Percentiles rank a stretch among this genome's conserved stretches.
phyloP scores from a whole-genome alignment of 495 filamentous ascomycete species.

The Chaetomium fimeti region DNA sequence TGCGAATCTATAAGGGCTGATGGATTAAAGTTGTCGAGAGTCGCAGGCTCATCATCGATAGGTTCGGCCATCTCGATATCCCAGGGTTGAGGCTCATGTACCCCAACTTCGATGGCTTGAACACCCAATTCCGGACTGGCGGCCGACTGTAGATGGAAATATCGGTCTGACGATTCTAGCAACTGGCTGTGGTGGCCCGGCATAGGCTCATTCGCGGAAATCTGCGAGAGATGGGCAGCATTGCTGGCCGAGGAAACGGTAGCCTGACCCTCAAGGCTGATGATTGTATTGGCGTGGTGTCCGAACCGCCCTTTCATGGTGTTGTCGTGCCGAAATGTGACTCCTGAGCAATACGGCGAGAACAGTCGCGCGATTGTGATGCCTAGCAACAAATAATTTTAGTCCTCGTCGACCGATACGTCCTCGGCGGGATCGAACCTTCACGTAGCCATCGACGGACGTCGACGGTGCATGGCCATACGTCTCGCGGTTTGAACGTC shows the following conservation, averaged over 20 bases:
- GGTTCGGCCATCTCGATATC: not conserved
- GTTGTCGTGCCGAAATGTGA: constrained; percentile 63
- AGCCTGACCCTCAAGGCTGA: constrained; percentile 25
- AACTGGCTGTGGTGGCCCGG: not conserved
- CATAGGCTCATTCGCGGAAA: not conserved
- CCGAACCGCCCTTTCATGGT: constrained; percentile 49
- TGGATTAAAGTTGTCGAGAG: constrained; percentile 6
- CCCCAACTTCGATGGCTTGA: not conserved
- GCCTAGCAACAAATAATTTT: constrained; percentile 27
- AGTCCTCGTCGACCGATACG: constrained; percentile 20
- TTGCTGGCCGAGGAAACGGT: constrained; percentile 20
- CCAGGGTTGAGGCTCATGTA: not conserved
- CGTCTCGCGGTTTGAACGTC: constrained; percentile 68
- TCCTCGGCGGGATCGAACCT: constrained; percentile 26
- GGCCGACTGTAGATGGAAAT: not conserved
- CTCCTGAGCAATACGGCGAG: constrained; percentile 62
- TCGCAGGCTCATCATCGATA: not conserved
- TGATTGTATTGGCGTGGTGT: not conserved
- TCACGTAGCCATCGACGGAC: constrained; percentile 57
- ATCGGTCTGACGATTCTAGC: too few relatives aligned
- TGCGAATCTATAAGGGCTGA: constrained; percentile 31
- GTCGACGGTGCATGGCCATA: constrained; percentile 82
- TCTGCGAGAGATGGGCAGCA: not conserved
- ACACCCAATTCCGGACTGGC: not conserved
- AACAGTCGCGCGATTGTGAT: constrained; percentile 67